Evolutionary conservation across 331 rosid species (phyloP).

Genomic region (Cydonia oblonga): DNA sequence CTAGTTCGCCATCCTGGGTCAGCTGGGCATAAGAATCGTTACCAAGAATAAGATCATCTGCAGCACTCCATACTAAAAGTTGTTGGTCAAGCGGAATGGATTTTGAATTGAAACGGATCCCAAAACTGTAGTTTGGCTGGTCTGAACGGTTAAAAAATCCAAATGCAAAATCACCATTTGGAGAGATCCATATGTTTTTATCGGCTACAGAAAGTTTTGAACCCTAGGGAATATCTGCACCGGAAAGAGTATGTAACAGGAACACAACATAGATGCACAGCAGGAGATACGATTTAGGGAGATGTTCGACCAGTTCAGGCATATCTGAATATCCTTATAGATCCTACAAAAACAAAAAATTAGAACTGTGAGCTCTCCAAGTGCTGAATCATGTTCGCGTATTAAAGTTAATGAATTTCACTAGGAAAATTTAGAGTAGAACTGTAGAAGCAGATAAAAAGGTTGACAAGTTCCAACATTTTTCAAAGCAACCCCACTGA

Average conservation of each 20-base stretch:
- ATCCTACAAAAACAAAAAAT: background rate
- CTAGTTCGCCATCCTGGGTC: constrained; percentile 42
- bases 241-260: constrained; percentile 29
- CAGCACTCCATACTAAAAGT: constrained; percentile 65
- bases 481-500: background rate
- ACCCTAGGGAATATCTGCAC: constrained; percentile 48
- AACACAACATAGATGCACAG: constrained; percentile 30
- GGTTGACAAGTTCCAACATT: background rate
- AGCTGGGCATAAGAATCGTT: constrained; percentile 50
- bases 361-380: background rate
- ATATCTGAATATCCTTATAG: constrained; percentile 28
- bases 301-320: constrained; percentile 30
- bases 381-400: background rate
- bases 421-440: background rate
- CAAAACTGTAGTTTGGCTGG: constrained; percentile 46
- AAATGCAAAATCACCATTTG: constrained; percentile 63
- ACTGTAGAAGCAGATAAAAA: background rate
- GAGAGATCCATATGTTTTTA: constrained; percentile 49
- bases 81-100: constrained; percentile 43
- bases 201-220: constrained; percentile 50
- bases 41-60: constrained; percentile 41
- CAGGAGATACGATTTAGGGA: constrained; percentile 21
- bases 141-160: constrained; percentile 48
- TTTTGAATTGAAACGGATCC: constrained; percentile 58
- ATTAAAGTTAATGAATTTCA: background rate